Evolutionary conservation across 2,329 filamentous ascomycete genomes (phyloP).

Genomic region (Fusarium sp.): DNA sequence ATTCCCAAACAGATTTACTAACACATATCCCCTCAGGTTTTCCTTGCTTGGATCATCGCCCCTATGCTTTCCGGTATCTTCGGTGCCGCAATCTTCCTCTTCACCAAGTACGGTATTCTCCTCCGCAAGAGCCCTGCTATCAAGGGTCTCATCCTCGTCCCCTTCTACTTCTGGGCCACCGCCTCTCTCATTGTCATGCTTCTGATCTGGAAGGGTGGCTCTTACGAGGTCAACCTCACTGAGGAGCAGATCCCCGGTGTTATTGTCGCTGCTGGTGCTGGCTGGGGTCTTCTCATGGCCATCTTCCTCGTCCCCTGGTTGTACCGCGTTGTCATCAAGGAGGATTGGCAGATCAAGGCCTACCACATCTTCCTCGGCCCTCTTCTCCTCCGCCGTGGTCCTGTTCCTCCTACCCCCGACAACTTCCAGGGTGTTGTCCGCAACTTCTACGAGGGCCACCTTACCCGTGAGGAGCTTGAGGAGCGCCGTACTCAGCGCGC

Average conservation of each 20-base stretch:
- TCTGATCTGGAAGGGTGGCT: conserved; percentile 69
- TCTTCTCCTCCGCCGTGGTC: conserved; percentile 61
- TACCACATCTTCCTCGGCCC: conserved; percentile 68
- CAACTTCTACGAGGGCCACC: conserved; percentile 69
- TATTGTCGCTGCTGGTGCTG: conserved; percentile 66
- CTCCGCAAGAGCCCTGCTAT: conserved; percentile 65
- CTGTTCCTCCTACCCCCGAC: conserved; percentile 58
- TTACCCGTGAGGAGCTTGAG: conserved; percentile 66
- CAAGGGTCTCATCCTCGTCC: conserved; percentile 66
- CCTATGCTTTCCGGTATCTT: conserved; percentile 68
- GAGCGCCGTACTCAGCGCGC: conserved; percentile 53
- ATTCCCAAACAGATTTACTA: neutral
- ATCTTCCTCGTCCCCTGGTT: conserved; percentile 72
- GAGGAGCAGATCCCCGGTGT: conserved; percentile 64
- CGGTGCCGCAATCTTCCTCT: conserved; percentile 66
- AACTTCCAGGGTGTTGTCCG: conserved; percentile 59
- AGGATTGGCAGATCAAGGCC: conserved; percentile 71
- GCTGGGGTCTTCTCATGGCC: conserved; percentile 62
- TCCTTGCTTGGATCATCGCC: conserved; percentile 72
- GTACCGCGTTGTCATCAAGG: conserved; percentile 68
- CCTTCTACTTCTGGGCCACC: conserved; percentile 70
- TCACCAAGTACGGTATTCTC: conserved; percentile 70
- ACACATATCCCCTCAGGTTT: conserved; percentile 63
- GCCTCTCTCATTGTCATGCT: conserved; percentile 69
- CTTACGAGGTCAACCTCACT: conserved; percentile 62